Evolutionary conservation across 1,139 yeast genomes (phyloP), one percentile per base, ranked within the genome.

Genomic region (Suhomyces kunorum): DNA sequence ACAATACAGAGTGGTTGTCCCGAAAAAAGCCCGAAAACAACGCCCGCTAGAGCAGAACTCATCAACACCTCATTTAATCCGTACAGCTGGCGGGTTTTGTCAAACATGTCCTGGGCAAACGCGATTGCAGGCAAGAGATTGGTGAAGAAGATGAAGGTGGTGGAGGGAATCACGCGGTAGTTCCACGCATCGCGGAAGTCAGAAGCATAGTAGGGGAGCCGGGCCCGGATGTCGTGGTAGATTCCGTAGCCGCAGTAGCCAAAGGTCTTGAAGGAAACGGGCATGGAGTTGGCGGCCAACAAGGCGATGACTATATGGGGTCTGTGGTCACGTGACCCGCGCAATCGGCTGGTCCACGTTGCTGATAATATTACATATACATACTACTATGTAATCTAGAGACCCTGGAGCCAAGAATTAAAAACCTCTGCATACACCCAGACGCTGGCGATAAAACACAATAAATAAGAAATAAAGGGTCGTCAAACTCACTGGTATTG

Each of bases 21-120:
- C 0, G 86, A 74, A 42, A 90, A 69, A 6, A 86, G 55, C 0
- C 98, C 97, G 69, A 92, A 92, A 3, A 85, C 81, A 5, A 90
- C 77, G 0, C 98, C 98, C 0, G 88, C 98, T 54, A 92, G 63
- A 0, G 96, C 96, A 24, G 90, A 80, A 16, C 95, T 75, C 57
- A 92, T 59, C 24, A 92, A 66, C 3, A 90, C 86, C 57, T 92
- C 98, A 57, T 92, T 92, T 2, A 92, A 86, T 2, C 98, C 98
- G 55, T 87, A 92, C 18, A 90, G 75, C 51, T 86, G 81, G 43
- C 85, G 66, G 0, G 98, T 92, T 45, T 87, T 80, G 63, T 90
- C 89, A 59, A 88, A 89, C 96, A 90, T 85, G 59, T 92, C 98
- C 57, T 89, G 97, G 1, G 98, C 95, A 71, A 92, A 92, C 0